These are phyloP conservation scores for Ophiosphaerella narmari DNA, from an alignment of 2,329 filamentous ascomycete species.

Conservation along the genomic window DNA sequence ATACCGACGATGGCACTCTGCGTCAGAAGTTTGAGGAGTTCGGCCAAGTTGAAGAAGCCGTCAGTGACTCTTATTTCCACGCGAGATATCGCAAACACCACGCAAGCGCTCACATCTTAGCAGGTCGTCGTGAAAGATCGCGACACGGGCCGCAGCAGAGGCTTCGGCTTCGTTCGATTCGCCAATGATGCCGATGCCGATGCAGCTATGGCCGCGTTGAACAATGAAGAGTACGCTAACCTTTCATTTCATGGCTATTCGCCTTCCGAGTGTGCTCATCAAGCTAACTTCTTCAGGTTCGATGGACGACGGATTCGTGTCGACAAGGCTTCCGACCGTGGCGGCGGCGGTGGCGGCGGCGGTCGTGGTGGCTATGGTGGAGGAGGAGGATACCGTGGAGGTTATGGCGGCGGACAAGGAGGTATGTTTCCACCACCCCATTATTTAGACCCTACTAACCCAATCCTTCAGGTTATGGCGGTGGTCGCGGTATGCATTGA, in stretches of 20 bases:
- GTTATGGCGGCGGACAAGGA: constrained; percentile 33
- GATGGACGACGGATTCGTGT: constrained; percentile 94
- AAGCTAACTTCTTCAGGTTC: constrained; percentile 64
- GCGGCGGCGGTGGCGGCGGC: constrained; percentile 53
- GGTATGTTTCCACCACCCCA: constrained; percentile 9
- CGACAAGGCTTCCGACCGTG: constrained; percentile 86
- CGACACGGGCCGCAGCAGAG: constrained; percentile 93
- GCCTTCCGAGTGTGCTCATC: background rate
- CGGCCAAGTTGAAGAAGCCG: constrained; percentile 90
- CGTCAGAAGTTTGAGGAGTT: constrained; percentile 92
- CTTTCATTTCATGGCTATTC: background rate
- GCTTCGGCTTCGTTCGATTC: constrained; percentile 96
- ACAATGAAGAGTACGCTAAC: constrained; percentile 79
- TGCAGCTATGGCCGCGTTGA: constrained; percentile 77
- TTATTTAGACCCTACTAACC: background rate
- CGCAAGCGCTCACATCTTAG: constrained; percentile 21
- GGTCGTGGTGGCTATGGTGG: constrained; percentile 42
- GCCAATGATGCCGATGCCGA: constrained; percentile 75
- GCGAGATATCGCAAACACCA: background rate
- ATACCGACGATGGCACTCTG: constrained; percentile 88
- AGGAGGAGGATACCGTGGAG: constrained; percentile 32
- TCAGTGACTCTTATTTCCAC: constrained; percentile 59
- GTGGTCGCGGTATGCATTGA: constrained; percentile 36
- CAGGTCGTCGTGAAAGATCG: constrained; percentile 98
- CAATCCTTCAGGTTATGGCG: constrained; percentile 20